phyloP scores from a whole-genome alignment of 2,329 filamentous ascomycete species.

The Exophiala dermatitidis region DNA sequence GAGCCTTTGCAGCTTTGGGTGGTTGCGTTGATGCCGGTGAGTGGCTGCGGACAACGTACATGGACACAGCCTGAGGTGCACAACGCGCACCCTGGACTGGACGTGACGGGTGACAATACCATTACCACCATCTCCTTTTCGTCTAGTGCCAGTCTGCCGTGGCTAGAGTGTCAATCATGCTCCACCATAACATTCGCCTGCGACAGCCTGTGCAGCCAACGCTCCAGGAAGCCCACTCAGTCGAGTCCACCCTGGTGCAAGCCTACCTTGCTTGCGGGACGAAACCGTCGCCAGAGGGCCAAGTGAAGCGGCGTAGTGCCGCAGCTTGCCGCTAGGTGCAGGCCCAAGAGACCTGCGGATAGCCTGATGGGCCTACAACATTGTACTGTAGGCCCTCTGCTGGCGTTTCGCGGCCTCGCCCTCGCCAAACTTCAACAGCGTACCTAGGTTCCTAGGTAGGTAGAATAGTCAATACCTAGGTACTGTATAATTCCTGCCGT shows the following conservation, averaged over 20 bases:
- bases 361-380: too few relatives aligned
- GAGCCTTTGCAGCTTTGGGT: background rate
- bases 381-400: too few relatives aligned
- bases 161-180: constrained; percentile 13
- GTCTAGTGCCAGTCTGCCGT: background rate
- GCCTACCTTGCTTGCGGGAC: background rate
- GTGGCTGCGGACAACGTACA: background rate
- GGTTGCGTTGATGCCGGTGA: background rate
- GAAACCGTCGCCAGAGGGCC: background rate
- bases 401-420: too few relatives aligned
- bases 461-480: too few relatives aligned
- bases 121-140: constrained; percentile 12
- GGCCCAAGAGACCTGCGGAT: too few relatives aligned
- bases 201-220: constrained; percentile 9
- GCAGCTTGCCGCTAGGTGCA: background rate
- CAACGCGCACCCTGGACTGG: background rate
- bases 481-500: too few relatives aligned
- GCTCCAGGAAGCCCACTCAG: constrained; percentile 1
- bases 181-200: constrained; percentile 11
- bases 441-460: too few relatives aligned
- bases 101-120: background rate
- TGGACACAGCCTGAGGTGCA: background rate
- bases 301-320: background rate
- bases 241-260: background rate
- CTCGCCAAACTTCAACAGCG: too few relatives aligned